Conservation (phyloP, 257 asterid genomes). For the Pogostemon cablin region DNA sequence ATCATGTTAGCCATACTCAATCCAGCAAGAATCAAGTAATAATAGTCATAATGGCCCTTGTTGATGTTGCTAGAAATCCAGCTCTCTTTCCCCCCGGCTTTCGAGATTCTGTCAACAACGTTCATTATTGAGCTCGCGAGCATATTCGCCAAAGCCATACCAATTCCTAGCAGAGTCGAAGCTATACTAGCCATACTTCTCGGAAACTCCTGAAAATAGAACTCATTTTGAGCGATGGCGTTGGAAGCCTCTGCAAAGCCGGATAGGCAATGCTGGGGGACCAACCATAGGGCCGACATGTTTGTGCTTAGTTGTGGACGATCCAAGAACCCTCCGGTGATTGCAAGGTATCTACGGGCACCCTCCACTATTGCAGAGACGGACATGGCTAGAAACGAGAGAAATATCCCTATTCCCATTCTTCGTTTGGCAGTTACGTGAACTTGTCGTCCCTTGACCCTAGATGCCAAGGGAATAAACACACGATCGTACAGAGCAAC, state of each 20-base stretch:
- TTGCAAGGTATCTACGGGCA: constrained; percentile 38
- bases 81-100: constrained; percentile 51
- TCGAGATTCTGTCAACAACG: constrained; percentile 39
- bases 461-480: constrained; percentile 61
- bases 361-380: constrained; percentile 56
- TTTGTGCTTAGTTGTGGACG: neutral
- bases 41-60: constrained; percentile 69
- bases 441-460: constrained; percentile 44
- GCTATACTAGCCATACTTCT: constrained; percentile 77
- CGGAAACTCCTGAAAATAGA: constrained; percentile 66
- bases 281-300: constrained; percentile 73
- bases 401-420: constrained; percentile 68
- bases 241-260: constrained; percentile 69
- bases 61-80: constrained; percentile 69
- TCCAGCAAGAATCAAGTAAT: constrained; percentile 63
- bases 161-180: constrained; percentile 44
- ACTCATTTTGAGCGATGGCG: constrained; percentile 61
- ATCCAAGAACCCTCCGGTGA: neutral
- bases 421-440: constrained; percentile 47
- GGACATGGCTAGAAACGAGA: constrained; percentile 54
- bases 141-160: constrained; percentile 48
- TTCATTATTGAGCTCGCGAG: constrained; percentile 59
- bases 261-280: constrained; percentile 57
- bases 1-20: constrained; percentile 52
- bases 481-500: constrained; percentile 53